These are phyloP conservation scores for Yarrowia porcina DNA, from an alignment of 805 yeast genomes.

Conservation along the genomic window DNA sequence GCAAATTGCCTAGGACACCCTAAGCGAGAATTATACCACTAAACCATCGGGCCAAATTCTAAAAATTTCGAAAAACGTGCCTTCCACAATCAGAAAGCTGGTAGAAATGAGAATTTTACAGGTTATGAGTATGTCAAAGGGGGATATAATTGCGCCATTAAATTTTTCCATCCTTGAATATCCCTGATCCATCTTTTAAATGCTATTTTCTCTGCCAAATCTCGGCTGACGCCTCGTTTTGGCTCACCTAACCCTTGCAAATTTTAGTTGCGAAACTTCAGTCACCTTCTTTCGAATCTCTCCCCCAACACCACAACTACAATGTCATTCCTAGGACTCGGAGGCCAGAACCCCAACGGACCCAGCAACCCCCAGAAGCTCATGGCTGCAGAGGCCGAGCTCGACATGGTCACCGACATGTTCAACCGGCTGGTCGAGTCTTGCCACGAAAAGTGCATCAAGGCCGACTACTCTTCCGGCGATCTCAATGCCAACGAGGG, in stretches of 20 bases:
- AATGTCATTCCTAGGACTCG: slow-evolving; percentile 49
- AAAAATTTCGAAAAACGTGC: background rate
- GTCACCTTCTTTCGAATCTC: background rate
- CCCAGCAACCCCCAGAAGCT: slow-evolving; percentile 38
- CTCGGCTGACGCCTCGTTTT: background rate
- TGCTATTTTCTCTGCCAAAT: too few species aligned
- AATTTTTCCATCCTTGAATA: background rate
- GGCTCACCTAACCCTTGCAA: slow-evolving; percentile 16
- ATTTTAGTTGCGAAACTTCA: slow-evolving; percentile 21
- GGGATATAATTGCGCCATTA: too few species aligned
- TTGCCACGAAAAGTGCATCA: slow-evolving; percentile 83
- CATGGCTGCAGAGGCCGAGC: slow-evolving; percentile 90
- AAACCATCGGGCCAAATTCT: slow-evolving; percentile 22
- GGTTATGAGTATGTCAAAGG: too few species aligned
- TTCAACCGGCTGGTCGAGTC: slow-evolving; percentile 86
- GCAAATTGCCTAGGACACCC: slow-evolving; percentile 25
- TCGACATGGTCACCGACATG: slow-evolving; percentile 97
- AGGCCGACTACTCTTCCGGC: slow-evolving; percentile 58
- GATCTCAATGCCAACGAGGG: slow-evolving; percentile 77
- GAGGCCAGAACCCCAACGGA: slow-evolving; percentile 45
- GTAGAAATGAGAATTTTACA: too few species aligned
- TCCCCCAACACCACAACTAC: background rate
- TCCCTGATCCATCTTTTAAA: background rate
- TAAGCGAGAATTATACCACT: slow-evolving; percentile 25
- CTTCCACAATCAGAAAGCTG: too few species aligned